Conservation (phyloP, 1,284 basidiomycete genomes). For the Apiotrichum veenhuisii region DNA sequence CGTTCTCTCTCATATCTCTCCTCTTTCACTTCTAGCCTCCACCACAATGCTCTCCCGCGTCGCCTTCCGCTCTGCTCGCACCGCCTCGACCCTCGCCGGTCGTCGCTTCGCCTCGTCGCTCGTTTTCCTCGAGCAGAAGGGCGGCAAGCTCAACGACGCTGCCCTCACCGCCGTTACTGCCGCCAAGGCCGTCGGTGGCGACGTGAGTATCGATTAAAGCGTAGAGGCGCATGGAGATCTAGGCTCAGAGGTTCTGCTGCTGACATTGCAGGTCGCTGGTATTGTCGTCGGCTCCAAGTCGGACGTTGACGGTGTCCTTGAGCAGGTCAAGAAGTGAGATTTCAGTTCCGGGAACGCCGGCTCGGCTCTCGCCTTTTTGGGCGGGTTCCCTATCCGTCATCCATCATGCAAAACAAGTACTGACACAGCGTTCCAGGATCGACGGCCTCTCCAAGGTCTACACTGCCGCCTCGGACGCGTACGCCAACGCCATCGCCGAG, state of each 20-base stretch:
- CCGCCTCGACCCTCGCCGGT: constrained; percentile 21
- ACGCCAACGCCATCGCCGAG: constrained; percentile 51
- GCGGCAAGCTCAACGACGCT: constrained; percentile 74
- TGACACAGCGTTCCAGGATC: constrained; percentile 33
- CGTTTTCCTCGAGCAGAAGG: constrained; percentile 82
- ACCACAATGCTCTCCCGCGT: constrained; percentile 23
- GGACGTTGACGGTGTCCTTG: constrained; percentile 65
- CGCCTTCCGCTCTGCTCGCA: constrained; percentile 18
- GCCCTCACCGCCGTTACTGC: constrained; percentile 89
- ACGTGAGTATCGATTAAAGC: constrained; percentile 32
- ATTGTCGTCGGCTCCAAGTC: constrained; percentile 73
- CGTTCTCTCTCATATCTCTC: too few species aligned
- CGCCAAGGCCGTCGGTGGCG: constrained; percentile 70
- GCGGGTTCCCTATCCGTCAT: background rate
- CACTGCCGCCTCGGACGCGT: constrained; percentile 48
- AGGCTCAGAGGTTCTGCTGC: background rate
- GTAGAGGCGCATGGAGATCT: background rate
- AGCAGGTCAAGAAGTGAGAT: constrained; percentile 71
- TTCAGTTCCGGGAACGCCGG: background rate
- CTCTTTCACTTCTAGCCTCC: too few species aligned
- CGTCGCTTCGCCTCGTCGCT: constrained; percentile 56
- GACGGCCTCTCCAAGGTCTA: constrained; percentile 52
- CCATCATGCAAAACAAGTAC: background rate
- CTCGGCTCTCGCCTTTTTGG: background rate
- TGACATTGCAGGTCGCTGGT: constrained; percentile 64